A percentile compares a stretch with the other conserved stretches of the same genome.
Evolutionary conservation across 768 basidiomycete species (phyloP).

Genomic region (Suillus bovinus): DNA sequence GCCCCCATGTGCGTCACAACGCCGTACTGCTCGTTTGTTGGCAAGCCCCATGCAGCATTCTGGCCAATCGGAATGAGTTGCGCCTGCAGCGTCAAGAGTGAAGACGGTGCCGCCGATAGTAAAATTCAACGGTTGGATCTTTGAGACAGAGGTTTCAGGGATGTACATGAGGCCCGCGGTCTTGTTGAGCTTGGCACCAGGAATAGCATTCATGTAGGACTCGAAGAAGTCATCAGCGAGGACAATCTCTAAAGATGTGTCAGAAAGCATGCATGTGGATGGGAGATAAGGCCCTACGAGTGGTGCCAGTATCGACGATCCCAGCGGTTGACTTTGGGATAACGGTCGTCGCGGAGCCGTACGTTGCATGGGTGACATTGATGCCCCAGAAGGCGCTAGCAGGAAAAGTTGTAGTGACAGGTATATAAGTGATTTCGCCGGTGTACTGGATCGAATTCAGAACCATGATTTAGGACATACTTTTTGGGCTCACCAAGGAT

Average conservation of each 20-base stretch:
- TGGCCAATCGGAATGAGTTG: slow-evolving; percentile 19
- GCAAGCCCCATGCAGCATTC: slow-evolving; percentile 18
- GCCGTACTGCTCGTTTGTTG: slow-evolving; percentile 17
- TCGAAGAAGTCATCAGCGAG: slow-evolving; percentile 24
- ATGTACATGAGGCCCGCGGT: no score
- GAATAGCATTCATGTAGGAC: no score
- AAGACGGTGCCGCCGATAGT: slow-evolving; percentile 10
- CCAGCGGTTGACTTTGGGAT: slow-evolving; percentile 26
- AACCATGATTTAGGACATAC: no score
- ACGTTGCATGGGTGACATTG: slow-evolving; percentile 22
- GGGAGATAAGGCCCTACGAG: no score
- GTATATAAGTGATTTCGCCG: slow-evolving; percentile 25
- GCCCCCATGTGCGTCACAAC: slow-evolving; percentile 5
- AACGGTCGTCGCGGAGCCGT: slow-evolving; percentile 15
- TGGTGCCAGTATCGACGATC: slow-evolving; percentile 31
- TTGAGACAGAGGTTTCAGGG: no score
- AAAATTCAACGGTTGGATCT: slow-evolving; percentile 20
- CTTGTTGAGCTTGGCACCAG: no score
- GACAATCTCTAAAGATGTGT: slow-evolving; percentile 17
- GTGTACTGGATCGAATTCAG: no score
- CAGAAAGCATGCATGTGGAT: slow-evolving; percentile 11
- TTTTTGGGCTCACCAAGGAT: no score
- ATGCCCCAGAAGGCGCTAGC: slow-evolving; percentile 32
- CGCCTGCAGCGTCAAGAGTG: slow-evolving; percentile 20
- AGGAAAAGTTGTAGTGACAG: slow-evolving; percentile 29